phyloP scores from a whole-genome alignment of 2,329 filamentous ascomycete species.

The Ustulina deusta region DNA sequence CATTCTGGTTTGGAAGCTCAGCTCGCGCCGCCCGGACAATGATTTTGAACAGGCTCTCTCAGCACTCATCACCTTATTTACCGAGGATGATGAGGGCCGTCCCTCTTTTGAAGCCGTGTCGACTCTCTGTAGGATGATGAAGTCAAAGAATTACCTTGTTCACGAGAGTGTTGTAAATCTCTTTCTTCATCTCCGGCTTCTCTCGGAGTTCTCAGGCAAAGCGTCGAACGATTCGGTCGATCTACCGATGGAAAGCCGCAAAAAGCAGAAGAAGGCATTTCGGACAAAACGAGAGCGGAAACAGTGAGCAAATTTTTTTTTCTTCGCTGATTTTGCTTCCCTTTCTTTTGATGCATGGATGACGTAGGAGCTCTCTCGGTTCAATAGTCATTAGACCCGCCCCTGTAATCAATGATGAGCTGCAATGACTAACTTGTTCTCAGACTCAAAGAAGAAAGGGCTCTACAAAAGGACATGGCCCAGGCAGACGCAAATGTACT shows the following conservation, averaged over 20 bases:
- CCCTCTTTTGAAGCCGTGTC: slow-evolving; percentile 88
- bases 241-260: slow-evolving; percentile 66
- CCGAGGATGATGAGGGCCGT: slow-evolving; percentile 88
- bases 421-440: slow-evolving; percentile 49
- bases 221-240: slow-evolving; percentile 84
- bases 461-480: slow-evolving; percentile 91
- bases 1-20: slow-evolving; percentile 87
- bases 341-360: not conserved
- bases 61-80: slow-evolving; percentile 84
- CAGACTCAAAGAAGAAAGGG: slow-evolving; percentile 81
- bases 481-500: slow-evolving; percentile 91
- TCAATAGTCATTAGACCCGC: not conserved
- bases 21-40: slow-evolving; percentile 75
- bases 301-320: slow-evolving; percentile 45
- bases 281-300: slow-evolving; percentile 91
- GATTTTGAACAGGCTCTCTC: slow-evolving; percentile 83
- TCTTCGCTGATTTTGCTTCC: not conserved
- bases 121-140: slow-evolving; percentile 95
- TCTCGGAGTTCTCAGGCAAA: slow-evolving; percentile 88
- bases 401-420: not conserved
- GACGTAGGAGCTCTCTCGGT: not conserved
- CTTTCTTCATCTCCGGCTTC: slow-evolving; percentile 87
- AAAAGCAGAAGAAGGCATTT: slow-evolving; percentile 83
- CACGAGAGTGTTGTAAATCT: slow-evolving; percentile 90
- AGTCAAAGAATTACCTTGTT: slow-evolving; percentile 81